Evolutionary conservation across 352 stramenopile genomes (phyloP).

Genomic region (Aphanomyces cochlioides): DNA sequence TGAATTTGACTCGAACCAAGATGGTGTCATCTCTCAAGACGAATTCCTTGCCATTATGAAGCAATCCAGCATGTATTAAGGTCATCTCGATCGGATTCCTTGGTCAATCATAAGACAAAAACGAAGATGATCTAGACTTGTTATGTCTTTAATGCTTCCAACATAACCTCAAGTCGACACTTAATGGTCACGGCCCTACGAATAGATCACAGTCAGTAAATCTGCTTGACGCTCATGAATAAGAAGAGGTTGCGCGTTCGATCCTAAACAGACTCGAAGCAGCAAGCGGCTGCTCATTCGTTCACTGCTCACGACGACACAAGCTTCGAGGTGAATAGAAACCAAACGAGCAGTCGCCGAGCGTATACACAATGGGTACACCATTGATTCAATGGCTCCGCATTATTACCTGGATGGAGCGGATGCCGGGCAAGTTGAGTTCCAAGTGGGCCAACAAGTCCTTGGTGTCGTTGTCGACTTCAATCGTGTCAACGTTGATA

Average conservation of each 20-base stretch:
- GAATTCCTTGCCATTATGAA: constrained; percentile 91
- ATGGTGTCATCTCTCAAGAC: constrained; percentile 86
- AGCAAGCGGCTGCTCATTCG: neutral
- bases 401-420: constrained; percentile 77
- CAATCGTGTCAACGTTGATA: constrained; percentile 91
- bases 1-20: constrained; percentile 92
- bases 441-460: constrained; percentile 96
- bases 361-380: constrained; percentile 20
- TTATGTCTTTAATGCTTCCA: constrained; percentile 13
- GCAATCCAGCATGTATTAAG: constrained; percentile 51
- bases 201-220: neutral
- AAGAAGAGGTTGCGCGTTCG: too few relatives aligned
- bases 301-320: neutral
- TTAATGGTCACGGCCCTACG: constrained; percentile 31
- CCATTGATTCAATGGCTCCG: constrained; percentile 28
- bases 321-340: neutral
- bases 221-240: too few relatives aligned
- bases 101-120: constrained; percentile 13
- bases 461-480: constrained; percentile 98
- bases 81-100: neutral
- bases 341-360: too few relatives aligned
- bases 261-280: too few relatives aligned
- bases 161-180: constrained; percentile 10
- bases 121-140: constrained; percentile 21
- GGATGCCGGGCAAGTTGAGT: constrained; percentile 89